Evolutionary conservation across 345 rosid species (phyloP), one percentile per base, ranked within the genome.

Genomic region (Syzygium oleosum): DNA sequence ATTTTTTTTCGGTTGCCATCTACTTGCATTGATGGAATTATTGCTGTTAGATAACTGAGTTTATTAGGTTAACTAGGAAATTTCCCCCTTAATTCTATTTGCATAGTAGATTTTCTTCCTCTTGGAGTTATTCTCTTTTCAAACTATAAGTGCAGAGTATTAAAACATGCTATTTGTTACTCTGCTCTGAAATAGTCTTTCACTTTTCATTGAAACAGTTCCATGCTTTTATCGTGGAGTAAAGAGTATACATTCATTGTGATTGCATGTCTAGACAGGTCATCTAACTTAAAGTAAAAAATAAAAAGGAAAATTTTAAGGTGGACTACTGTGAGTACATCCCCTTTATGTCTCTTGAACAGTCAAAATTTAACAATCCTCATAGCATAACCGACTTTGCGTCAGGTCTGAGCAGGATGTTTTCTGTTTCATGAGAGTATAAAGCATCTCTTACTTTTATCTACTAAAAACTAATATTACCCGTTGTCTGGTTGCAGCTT

Each of bases 401-500:
- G 25, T 38, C 80, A 17, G 25, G 80, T 73, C 80, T 73, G 49
- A 9, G 25, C 25, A 34, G 80, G 80, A 19, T 73, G 80, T 21
- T 52, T 52, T 16, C 85, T 84, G 53, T 29, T 84, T 84, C 53
- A 51, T 52, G 58, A 52, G 58, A 55, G 43, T 52, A 22, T 27
- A 49, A 84, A 27, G 80, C 80, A 52, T 84, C 85, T 84, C 61
- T 55, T 38, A 16, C 61, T 84, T 52, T 85, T 55, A 41, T 22
- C 53, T 19, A 52, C 61, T 85, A 46, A 22, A 68, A 79, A 85
- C 23, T 55, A 63, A 55, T 83, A 79, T 27, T n/a, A 83, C 84
- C 38, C 87, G n/a, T 51, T 12, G 73, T 87, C 9, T 80, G 52
- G 52, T 85, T 90, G 91, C 93, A 97, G 99, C 98, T 98, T 92